phyloP scores from a whole-genome alignment of 768 basidiomycete species.

The Boletus sensibilis region DNA sequence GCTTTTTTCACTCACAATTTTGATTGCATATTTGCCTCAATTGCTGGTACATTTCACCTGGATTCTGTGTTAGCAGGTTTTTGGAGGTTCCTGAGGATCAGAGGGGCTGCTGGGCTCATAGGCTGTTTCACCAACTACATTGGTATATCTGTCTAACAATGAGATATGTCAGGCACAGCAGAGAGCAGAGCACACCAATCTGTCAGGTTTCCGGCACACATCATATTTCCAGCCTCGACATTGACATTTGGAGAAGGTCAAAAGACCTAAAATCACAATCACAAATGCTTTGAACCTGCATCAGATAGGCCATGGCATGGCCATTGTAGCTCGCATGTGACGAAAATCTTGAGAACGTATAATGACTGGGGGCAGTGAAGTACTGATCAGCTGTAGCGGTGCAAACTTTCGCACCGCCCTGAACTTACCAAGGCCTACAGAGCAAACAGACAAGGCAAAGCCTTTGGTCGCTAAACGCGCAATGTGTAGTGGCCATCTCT shows the following conservation, averaged over 20 bases:
- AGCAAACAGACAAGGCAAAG: background rate
- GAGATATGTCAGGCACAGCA: background rate
- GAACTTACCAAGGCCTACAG: background rate
- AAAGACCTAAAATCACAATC: background rate
- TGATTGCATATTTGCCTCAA: slow-evolving; percentile 27
- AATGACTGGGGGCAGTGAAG: background rate
- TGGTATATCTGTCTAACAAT: slow-evolving; percentile 19
- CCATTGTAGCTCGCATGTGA: background rate
- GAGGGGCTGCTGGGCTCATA: slow-evolving; percentile 14
- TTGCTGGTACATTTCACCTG: slow-evolving; percentile 26
- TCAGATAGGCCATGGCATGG: background rate
- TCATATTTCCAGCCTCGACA: slow-evolving; percentile 19
- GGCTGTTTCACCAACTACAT: slow-evolving; percentile 28
- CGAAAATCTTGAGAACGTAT: background rate
- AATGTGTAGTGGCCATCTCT: background rate
- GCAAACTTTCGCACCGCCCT: background rate
- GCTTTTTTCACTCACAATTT: slow-evolving; percentile 15
- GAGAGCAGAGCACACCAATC: slow-evolving; percentile 11
- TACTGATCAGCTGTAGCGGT: background rate
- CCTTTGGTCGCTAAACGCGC: background rate
- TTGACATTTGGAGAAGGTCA: background rate
- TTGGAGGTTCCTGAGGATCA: background rate
- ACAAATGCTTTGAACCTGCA: background rate
- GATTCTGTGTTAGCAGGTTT: background rate
- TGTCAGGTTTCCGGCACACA: slow-evolving; percentile 19